Evolutionary conservation across 2,329 filamentous ascomycete genomes (phyloP).

Genomic region (Lachnum nothofagi): DNA sequence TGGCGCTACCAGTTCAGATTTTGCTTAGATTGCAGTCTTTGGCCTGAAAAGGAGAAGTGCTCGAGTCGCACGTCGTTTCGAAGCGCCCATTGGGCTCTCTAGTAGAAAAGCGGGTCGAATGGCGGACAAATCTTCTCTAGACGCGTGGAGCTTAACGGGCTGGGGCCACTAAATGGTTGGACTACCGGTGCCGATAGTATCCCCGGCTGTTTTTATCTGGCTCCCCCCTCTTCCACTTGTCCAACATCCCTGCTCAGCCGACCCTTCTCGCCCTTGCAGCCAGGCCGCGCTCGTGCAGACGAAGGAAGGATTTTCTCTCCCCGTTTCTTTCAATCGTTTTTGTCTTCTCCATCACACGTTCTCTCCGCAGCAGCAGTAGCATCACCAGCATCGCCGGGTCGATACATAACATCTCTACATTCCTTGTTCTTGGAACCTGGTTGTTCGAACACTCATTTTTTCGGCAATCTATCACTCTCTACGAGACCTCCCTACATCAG

Average conservation of each 20-base stretch:
- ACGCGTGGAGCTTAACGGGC: conserved; percentile 2
- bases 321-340: conserved; percentile 5
- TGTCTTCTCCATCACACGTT: conserved; percentile 12
- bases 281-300: conserved; percentile 1
- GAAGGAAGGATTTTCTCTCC: conserved; percentile 4
- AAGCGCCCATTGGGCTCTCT: too few species aligned
- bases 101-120: too few species aligned
- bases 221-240: neutral
- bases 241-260: neutral
- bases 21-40: too few species aligned
- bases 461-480: conserved; percentile 21
- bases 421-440: conserved; percentile 26
- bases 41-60: too few species aligned
- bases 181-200: neutral
- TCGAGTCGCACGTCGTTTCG: too few species aligned
- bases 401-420: conserved; percentile 19
- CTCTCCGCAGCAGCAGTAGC: conserved; percentile 9
- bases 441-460: conserved; percentile 30
- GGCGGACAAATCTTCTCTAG: neutral
- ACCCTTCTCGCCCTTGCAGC: neutral
- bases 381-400: conserved; percentile 23
- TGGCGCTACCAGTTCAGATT: too few species aligned
- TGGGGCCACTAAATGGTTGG: neutral
- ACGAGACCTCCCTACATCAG: conserved; percentile 1
- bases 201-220: neutral